phyloP scores from a whole-genome alignment of 2,329 filamentous ascomycete species.

The Gliomastix tumulicola region DNA sequence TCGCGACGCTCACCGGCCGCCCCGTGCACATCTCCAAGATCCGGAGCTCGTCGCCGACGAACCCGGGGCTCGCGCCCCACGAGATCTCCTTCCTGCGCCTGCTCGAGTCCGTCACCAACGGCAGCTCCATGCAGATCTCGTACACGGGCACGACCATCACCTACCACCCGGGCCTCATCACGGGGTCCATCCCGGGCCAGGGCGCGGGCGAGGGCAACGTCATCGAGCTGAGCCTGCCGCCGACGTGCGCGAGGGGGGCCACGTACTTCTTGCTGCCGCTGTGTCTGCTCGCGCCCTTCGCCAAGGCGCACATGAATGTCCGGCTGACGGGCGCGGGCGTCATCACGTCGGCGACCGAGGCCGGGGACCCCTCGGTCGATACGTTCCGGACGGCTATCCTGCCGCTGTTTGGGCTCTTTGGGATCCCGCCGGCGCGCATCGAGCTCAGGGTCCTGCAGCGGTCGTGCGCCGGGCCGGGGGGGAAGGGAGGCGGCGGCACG shows the following conservation, averaged over 20 bases:
- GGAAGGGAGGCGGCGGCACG: constrained; percentile 76
- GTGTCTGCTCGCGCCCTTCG: constrained; percentile 86
- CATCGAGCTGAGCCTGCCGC: constrained; percentile 73
- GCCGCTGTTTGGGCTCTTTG: constrained; percentile 84
- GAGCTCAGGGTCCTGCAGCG: constrained; percentile 77
- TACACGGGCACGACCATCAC: constrained; percentile 91
- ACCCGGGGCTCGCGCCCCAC: constrained; percentile 82
- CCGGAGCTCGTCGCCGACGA: constrained; percentile 75
- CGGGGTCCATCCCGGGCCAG: constrained; percentile 70
- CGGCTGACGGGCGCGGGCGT: constrained; percentile 86
- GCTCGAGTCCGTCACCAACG: constrained; percentile 91
- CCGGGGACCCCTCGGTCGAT: constrained; percentile 85
- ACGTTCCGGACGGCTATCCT: constrained; percentile 89
- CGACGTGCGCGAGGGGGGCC: constrained; percentile 70
- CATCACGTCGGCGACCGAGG: constrained; percentile 78
- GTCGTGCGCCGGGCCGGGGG: constrained; percentile 69
- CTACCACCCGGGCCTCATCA: constrained; percentile 88
- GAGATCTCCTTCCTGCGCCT: constrained; percentile 95
- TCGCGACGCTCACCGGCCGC: constrained; percentile 85
- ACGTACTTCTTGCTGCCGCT: constrained; percentile 90
- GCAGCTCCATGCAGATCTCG: constrained; percentile 88
- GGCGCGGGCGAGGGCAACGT: constrained; percentile 67
- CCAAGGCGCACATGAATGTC: constrained; percentile 85
- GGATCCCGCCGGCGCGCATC: constrained; percentile 71
- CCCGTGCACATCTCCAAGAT: constrained; percentile 92